Conservation (phyloP, 768 basidiomycete genomes). For the Calvatia gigantea region DNA sequence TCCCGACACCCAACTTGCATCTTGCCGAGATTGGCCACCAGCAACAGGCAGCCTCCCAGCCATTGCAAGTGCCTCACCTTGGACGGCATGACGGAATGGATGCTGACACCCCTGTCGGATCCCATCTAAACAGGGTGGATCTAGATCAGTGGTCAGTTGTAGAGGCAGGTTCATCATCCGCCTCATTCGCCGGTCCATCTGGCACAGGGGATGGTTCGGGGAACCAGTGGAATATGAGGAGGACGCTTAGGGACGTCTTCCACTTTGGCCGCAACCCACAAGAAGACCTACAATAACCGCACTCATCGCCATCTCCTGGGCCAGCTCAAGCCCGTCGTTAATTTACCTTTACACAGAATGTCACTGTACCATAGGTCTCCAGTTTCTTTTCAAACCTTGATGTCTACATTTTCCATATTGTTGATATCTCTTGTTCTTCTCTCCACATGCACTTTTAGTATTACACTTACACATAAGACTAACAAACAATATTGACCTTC, state of each 20-base stretch:
- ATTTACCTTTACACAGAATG: too few species aligned
- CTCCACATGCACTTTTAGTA: not conserved
- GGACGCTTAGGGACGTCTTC: constrained; percentile 8
- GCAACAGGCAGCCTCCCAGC: constrained; percentile 38
- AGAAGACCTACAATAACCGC: not conserved
- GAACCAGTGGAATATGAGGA: constrained; percentile 9
- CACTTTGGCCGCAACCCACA: constrained; percentile 8
- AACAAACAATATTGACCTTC: not conserved
- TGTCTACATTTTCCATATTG: not conserved
- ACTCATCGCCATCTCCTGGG: not conserved
- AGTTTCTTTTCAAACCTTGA: not conserved
- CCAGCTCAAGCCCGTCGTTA: too few species aligned
- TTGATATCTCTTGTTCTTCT: not conserved
- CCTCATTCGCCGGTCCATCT: not conserved
- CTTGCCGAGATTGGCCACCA: constrained; percentile 79
- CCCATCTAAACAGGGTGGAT: not conserved
- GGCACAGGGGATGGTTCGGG: not conserved
- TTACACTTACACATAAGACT: not conserved
- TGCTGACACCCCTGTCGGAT: not conserved
- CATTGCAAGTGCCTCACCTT: not conserved
- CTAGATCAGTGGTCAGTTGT: constrained; percentile 2
- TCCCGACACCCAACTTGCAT: constrained; percentile 68
- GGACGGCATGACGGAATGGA: not conserved
- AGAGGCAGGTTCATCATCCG: constrained; percentile 3
- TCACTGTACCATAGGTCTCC: constrained; percentile 5